phyloP scores from a whole-genome alignment of 2,329 filamentous ascomycete species.

The Apiospora arundinis region DNA sequence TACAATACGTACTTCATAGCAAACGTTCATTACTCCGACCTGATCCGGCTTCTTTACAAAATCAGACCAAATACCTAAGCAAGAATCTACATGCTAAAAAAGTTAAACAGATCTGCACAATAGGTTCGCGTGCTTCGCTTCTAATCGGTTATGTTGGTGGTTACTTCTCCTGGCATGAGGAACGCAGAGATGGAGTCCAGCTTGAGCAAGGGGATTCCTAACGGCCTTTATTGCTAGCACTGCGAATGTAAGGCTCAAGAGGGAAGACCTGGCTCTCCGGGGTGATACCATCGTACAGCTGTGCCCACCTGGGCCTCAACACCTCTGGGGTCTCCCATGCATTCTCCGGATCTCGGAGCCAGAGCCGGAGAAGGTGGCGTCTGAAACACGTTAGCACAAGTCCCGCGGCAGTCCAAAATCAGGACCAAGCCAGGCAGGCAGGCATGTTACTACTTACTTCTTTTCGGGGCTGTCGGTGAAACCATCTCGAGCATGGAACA shows the following conservation, averaged over 20 bases:
- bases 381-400: slow-evolving; percentile 31
- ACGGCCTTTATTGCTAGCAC: slow-evolving; percentile 28
- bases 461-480: slow-evolving; percentile 53
- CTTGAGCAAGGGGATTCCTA: not conserved
- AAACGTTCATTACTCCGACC: not conserved
- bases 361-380: slow-evolving; percentile 56
- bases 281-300: slow-evolving; percentile 58
- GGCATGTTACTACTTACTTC: slow-evolving; percentile 43
- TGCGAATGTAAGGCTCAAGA: slow-evolving; percentile 57
- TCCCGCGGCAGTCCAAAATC: not conserved
- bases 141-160: not conserved
- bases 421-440: not conserved
- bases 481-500: slow-evolving; percentile 59
- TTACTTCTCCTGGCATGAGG: not conserved
- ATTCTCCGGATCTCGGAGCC: slow-evolving; percentile 55
- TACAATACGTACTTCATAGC: not conserved
- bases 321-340: slow-evolving; percentile 55
- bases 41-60: not conserved
- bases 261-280: slow-evolving; percentile 62
- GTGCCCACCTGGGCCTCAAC: slow-evolving; percentile 55
- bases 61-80: not conserved
- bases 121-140: not conserved
- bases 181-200: not conserved
- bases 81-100: not conserved
- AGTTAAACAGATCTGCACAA: not conserved